Conservation (phyloP, 345 rosid species). For the Excoecaria agallocha region DNA sequence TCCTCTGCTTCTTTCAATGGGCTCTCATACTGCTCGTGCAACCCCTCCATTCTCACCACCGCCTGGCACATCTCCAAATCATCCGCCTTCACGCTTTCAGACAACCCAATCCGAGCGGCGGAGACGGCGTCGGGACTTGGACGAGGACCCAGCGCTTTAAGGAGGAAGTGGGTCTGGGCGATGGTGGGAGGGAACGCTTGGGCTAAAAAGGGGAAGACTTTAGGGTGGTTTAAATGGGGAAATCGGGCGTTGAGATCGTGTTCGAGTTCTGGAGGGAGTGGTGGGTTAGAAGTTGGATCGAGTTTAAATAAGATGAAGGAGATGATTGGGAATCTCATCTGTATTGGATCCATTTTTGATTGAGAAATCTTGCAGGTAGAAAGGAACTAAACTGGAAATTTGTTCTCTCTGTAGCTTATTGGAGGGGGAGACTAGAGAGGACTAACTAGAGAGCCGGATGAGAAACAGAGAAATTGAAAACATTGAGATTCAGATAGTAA, state of each 20-base stretch:
- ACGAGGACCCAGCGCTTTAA: constrained; percentile 15
- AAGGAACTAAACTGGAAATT: neutral
- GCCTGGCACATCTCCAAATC: constrained; percentile 23
- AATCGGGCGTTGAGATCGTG: constrained; percentile 7
- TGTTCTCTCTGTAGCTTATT: neutral
- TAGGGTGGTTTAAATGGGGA: constrained; percentile 17
- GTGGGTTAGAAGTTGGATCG: constrained; percentile 10
- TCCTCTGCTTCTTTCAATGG: constrained; percentile 20
- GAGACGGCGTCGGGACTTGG: constrained; percentile 24
- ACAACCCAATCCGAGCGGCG: constrained; percentile 17
- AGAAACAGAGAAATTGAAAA: no score
- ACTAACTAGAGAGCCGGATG: no score
- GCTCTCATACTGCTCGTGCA: constrained; percentile 20
- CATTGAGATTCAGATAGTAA: no score
- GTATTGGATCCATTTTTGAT: constrained; percentile 9
- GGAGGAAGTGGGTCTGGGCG: constrained; percentile 10
- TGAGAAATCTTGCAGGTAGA: neutral
- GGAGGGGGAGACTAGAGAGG: no score
- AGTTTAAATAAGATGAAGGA: constrained; percentile 9
- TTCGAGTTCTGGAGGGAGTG: neutral
- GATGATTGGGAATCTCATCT: constrained; percentile 15
- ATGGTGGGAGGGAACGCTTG: constrained; percentile 10
- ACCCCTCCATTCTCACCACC: constrained; percentile 23
- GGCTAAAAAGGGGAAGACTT: constrained; percentile 5
- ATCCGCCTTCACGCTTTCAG: neutral